These are phyloP conservation scores for Penicillium argentinense DNA, from an alignment of 495 filamentous ascomycete species.

Conservation along the genomic window DNA sequence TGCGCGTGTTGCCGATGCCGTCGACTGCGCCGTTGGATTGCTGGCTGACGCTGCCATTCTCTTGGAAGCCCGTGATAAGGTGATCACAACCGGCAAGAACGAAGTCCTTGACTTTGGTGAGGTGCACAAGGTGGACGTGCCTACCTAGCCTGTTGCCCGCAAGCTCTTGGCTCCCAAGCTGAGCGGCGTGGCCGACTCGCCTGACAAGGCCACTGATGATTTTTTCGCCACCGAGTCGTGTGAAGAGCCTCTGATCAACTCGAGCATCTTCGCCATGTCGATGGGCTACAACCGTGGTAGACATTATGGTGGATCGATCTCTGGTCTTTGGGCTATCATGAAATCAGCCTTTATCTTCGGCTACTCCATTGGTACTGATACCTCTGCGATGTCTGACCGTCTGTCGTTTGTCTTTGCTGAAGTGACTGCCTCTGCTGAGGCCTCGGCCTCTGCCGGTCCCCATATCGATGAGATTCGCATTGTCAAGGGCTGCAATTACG, in stretches of 20 bases:
- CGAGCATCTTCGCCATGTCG: conserved; percentile 10
- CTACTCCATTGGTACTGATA: conserved; percentile 10
- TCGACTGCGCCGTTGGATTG: conserved; percentile 11
- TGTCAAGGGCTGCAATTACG: conserved; percentile 11
- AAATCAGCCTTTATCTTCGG: conserved; percentile 11
- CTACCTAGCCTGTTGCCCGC: conserved; percentile 4
- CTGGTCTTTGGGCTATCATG: conserved; percentile 12
- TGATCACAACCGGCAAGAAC: not conserved
- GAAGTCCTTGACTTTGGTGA: conserved; percentile 9
- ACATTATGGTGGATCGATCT: conserved; percentile 12
- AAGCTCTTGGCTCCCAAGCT: conserved; percentile 9
- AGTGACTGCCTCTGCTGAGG: conserved; percentile 13
- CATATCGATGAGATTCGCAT: conserved; percentile 13
- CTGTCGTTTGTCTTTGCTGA: conserved; percentile 12
- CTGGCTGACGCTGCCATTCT: conserved; percentile 6
- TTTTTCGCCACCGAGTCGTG: conserved; percentile 3
- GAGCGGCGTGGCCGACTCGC: conserved; percentile 12
- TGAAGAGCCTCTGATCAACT: conserved; percentile 7
- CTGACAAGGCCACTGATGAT: conserved; percentile 2
- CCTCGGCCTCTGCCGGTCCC: conserved; percentile 8
- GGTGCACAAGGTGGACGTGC: conserved; percentile 3
- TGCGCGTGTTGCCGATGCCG: conserved; percentile 9
- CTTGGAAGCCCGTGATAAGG: conserved; percentile 11
- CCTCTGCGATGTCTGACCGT: conserved; percentile 9
- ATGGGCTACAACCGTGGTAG: conserved; percentile 10